Evolutionary conservation across 805 yeast genomes (phyloP), one percentile per base, ranked within the genome.

Genomic region (Ogataea henricii): DNA sequence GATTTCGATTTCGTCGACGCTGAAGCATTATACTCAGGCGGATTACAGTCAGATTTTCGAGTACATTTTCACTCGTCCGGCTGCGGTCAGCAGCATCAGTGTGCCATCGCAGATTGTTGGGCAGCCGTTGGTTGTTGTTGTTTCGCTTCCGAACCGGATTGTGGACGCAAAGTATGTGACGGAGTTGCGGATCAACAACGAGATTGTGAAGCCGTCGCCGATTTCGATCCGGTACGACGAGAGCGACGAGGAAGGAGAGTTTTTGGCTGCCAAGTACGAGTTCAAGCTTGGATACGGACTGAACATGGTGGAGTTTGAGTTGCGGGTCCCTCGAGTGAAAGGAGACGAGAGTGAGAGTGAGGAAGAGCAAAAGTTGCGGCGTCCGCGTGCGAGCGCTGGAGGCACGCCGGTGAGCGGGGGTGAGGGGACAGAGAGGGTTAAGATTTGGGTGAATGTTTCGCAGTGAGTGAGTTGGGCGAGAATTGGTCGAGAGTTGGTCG

Each of bases 241-340:
- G 3, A 47, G 48, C 13, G 51, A 56, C 29, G 47, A 45, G 8
- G 54, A 56, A 26, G 61, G 60, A 2, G 53, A 49, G 49, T 58
- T 53, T 50, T 60, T 52, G 49, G 65, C 68, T 51, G 48, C 70
- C 62, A 67, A 69, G 47, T 77, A 70, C 55, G 82, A 77, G 51
- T 52, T 76, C 46, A 76, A 72, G 51, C 60, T 78, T 27, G 73
- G 76, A 16, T 54, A 66, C 39, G 83, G 83, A 1, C 62, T 78
- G 54, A 78, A 76, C 49, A 59, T 70, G 45, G 60, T 77, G 32
- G 74, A 69, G 30, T 73, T 72, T 44, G 66, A 65, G 12, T 51
- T 63, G 34, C 58, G 54, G 41, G 60, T 59, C 33, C 67, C 67
- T 40, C 30, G 13, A 14, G 42, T n/a, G 39, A 25, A 22, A 29